Percentiles rank a stretch among this genome's conserved stretches.
Evolutionary conservation across 176 grass and related monocot species (phyloP).

Genomic region (Thinopyrum elongatum): DNA sequence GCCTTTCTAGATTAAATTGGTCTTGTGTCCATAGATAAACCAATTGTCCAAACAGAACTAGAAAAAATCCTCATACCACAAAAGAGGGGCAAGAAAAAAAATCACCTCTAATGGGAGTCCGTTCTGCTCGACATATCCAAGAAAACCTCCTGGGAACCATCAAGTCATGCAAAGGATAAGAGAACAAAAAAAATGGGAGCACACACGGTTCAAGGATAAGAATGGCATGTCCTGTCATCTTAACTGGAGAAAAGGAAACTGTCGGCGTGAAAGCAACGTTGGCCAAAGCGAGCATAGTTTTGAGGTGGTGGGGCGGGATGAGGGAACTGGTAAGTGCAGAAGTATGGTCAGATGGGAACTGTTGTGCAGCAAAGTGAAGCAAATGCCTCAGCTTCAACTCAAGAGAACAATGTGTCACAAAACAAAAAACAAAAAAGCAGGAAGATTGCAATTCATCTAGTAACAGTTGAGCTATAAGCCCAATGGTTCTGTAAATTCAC

Average conservation of each 20-base stretch:
- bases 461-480: background rate
- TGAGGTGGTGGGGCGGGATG: background rate
- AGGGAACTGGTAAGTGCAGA: background rate
- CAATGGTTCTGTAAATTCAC: background rate
- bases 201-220: background rate
- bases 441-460: background rate
- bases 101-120: conserved; percentile 51
- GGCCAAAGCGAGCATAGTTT: background rate
- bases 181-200: background rate
- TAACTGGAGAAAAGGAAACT: background rate
- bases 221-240: background rate
- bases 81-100: background rate
- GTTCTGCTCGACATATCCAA: background rate
- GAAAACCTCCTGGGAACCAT: conserved; percentile 10
- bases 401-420: too few species aligned
- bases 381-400: background rate
- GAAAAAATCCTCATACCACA: background rate
- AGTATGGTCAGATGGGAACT: background rate
- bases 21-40: background rate
- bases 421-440: background rate
- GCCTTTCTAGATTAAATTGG: background rate
- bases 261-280: background rate
- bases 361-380: background rate
- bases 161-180: background rate
- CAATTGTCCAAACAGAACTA: background rate